Evolutionary conservation across 306 rosid genomes (phyloP), one percentile per base, ranked within the genome.

Genomic region (Luffa aegyptiaca): DNA sequence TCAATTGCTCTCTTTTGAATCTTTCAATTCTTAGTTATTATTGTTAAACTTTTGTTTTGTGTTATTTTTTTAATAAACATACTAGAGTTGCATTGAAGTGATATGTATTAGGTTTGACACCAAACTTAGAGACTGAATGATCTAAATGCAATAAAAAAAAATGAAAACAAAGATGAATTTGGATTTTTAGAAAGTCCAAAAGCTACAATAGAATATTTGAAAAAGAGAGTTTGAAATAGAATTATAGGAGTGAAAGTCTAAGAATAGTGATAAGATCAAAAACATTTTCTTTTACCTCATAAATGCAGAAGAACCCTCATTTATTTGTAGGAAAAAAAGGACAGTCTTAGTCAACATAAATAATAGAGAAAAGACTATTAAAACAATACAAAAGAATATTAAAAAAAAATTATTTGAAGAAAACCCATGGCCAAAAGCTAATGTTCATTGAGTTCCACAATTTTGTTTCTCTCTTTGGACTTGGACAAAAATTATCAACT

Each of bases 381-480:
- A 26, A 26, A 26, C 31, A 26, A 26, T 26, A 26, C 31, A 6
- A 71, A 45, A 26, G 17, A 20, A 42, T 41, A 45, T 44, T 52
- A 52, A 63, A 64, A 64, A 45, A 13, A 21, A 2, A 45, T n/a
- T 17, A 41, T 41, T 68, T 68, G 51, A 41, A 17, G 49, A 41
- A 35, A 62, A 62, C 42, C 42, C 10, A 62, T 35, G 42, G 41
- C 68, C 68, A 31, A 61, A 31, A 61, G 45, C 41, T 17, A 37
- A 69, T 42, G 39, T 72, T 46, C 42, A 46, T 72, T 72, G 59
- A 72, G 58, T 26, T 26, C 77, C 77, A 72, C 77, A 72, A 72
- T 11, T 72, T 72, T 72, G 77, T 26, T 26, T 72, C 77, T 71
- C 41, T 11, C 10, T 70, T 42, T 44, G 5, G 56, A 45, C 57